Percentiles rank a stretch among this genome's conserved stretches.
Conservation (phyloP, 2,329 filamentous ascomycete genomes). For the Ophiocordyceps camponoti-rufipedis region DNA sequence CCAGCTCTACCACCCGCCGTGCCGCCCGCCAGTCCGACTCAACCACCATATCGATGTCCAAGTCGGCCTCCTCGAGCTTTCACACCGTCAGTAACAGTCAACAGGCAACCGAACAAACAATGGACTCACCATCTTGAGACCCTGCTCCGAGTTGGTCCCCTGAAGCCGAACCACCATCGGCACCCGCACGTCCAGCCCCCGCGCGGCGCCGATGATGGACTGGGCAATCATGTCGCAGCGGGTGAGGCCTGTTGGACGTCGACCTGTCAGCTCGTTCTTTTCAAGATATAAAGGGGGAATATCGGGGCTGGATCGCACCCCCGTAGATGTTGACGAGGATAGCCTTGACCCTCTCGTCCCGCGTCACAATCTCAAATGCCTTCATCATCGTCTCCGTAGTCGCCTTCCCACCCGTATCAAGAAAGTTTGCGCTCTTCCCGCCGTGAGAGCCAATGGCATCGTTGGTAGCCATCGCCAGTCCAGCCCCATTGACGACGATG, state of each 20-base stretch:
- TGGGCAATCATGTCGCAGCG: conserved; percentile 32
- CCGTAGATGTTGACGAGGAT: conserved; percentile 40
- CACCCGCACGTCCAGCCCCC: conserved; percentile 17
- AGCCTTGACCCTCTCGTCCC: conserved; percentile 53
- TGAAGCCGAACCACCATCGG: conserved; percentile 28
- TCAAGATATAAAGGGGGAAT: too few relatives aligned
- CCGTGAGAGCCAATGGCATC: conserved; percentile 55
- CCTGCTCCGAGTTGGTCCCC: conserved; percentile 24
- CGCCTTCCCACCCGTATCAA: conserved; percentile 80
- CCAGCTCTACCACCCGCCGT: conserved; percentile 14
- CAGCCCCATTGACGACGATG: conserved; percentile 76
- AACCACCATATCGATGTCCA: conserved; percentile 14
- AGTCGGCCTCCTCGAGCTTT: conserved; percentile 16
- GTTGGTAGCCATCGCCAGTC: conserved; percentile 79
- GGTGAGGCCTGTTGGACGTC: conserved; percentile 20
- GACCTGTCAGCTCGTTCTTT: background rate
- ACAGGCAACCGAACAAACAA: too few relatives aligned
- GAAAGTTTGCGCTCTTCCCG: conserved; percentile 61
- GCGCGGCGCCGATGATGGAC: conserved; percentile 24
- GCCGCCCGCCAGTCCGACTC: conserved; percentile 19
- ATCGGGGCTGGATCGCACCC: conserved; percentile 6
- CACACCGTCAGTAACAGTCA: background rate
- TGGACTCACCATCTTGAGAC: conserved; percentile 19
- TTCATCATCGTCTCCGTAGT: conserved; percentile 65
- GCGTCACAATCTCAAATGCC: conserved; percentile 55